Evolutionary conservation across 1,284 basidiomycete species (phyloP).

Genomic region (Pseudozyma hubeiensis): DNA sequence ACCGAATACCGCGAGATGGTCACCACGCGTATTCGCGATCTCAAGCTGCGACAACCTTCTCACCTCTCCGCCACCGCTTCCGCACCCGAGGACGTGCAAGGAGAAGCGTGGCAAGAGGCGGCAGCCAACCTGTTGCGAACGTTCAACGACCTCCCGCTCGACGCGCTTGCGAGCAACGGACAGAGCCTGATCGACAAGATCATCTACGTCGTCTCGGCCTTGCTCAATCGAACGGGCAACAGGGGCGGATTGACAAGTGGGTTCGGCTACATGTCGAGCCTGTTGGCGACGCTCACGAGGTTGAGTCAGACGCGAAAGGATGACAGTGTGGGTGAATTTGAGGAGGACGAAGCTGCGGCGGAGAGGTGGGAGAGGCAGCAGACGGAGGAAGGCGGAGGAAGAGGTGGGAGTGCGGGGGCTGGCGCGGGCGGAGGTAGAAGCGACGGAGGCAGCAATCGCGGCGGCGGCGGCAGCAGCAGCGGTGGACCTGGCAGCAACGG

Average conservation of each 20-base stretch:
- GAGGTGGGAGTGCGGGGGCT: conserved; percentile 1
- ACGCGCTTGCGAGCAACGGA: conserved; percentile 53
- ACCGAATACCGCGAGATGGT: conserved; percentile 51
- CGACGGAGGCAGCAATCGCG: neutral
- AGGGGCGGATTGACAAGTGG: conserved; percentile 10
- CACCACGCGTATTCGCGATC: conserved; percentile 20
- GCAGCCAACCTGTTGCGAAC: conserved; percentile 38
- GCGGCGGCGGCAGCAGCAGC: neutral
- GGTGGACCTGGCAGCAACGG: neutral
- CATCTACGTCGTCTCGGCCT: conserved; percentile 42
- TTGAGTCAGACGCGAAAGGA: conserved; percentile 36
- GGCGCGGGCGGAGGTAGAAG: conserved; percentile 1
- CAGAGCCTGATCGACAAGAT: conserved; percentile 50
- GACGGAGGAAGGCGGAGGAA: neutral
- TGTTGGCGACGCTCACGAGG: conserved; percentile 36
- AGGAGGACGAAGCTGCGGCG: conserved; percentile 5
- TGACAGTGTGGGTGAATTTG: conserved; percentile 10
- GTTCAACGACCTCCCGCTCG: conserved; percentile 46
- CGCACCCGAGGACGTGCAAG: conserved; percentile 9
- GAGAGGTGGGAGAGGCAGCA: conserved; percentile 8
- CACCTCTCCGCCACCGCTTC: neutral
- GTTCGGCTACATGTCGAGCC: conserved; percentile 40
- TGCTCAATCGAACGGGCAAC: conserved; percentile 23
- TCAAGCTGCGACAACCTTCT: conserved; percentile 15
- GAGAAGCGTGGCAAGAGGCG: conserved; percentile 41